phyloP scores from a whole-genome alignment of 2,329 filamentous ascomycete genomes.

The Verticillium zaregamsianum region DNA sequence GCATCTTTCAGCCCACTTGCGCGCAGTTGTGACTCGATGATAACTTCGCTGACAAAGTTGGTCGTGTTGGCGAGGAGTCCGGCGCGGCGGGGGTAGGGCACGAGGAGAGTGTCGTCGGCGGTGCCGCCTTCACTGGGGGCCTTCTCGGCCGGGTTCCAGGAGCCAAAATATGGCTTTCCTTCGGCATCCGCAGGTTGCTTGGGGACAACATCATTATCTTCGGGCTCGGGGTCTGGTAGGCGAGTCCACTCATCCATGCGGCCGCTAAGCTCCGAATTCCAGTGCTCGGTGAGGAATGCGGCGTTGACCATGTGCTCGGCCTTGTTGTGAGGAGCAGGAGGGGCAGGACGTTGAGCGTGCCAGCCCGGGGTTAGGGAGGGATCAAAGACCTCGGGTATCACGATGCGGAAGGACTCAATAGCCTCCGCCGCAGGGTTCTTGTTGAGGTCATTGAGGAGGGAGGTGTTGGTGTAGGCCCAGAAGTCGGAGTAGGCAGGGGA shows the following conservation, averaged over 20 bases:
- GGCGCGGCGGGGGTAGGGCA: slow-evolving; percentile 32
- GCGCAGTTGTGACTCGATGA: slow-evolving; percentile 45
- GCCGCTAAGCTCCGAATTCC: slow-evolving; percentile 42
- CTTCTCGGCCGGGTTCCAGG: background rate
- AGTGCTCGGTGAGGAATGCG: slow-evolving; percentile 41
- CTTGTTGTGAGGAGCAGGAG: slow-evolving; percentile 39
- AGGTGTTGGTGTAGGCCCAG: slow-evolving; percentile 23
- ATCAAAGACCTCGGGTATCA: slow-evolving; percentile 50
- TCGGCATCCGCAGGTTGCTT: background rate
- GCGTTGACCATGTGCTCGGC: slow-evolving; percentile 53
- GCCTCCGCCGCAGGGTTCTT: slow-evolving; percentile 7
- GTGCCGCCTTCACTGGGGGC: slow-evolving; percentile 6
- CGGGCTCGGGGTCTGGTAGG: slow-evolving; percentile 16
- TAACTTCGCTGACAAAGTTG: slow-evolving; percentile 35
- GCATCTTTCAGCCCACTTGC: slow-evolving; percentile 35
- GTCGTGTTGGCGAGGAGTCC: slow-evolving; percentile 37
- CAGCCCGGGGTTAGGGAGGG: slow-evolving; percentile 52
- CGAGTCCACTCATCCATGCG: slow-evolving; percentile 39
- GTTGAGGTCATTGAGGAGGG: slow-evolving; percentile 15
- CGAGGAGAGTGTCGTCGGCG: slow-evolving; percentile 20
- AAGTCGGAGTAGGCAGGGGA: slow-evolving; percentile 44
- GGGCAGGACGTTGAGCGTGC: slow-evolving; percentile 33
- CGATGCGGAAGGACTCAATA: slow-evolving; percentile 42
- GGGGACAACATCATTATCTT: background rate
- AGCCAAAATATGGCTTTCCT: slow-evolving; percentile 1